Conservation (phyloP, 176 grass and related monocot genomes). For the Oryza nivara region DNA sequence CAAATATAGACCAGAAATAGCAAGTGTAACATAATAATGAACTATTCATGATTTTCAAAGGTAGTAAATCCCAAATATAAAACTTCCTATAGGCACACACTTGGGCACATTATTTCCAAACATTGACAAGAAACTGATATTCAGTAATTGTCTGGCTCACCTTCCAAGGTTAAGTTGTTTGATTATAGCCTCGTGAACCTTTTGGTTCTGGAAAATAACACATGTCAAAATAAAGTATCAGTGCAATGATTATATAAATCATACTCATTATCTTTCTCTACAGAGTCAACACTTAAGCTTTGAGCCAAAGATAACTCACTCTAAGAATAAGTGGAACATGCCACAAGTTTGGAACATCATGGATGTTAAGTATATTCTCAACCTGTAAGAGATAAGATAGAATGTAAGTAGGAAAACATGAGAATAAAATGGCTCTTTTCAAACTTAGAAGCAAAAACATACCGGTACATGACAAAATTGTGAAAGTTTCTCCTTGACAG, state of each 20-base stretch:
- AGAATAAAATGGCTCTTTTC: slow-evolving; percentile 1
- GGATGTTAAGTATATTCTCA: slow-evolving; percentile 91
- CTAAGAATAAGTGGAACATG: slow-evolving; percentile 93
- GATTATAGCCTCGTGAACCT: slow-evolving; percentile 88
- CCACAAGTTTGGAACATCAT: slow-evolving; percentile 99
- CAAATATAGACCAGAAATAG: background rate
- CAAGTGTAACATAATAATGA: background rate
- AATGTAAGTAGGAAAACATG: slow-evolving; percentile 39
- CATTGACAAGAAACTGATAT: slow-evolving; percentile 15
- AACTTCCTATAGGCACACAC: background rate
- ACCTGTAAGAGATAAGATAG: slow-evolving; percentile 57
- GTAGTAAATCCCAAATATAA: slow-evolving; percentile 9
- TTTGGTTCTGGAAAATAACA: slow-evolving; percentile 83
- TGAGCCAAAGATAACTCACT: slow-evolving; percentile 58
- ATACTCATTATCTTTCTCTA: slow-evolving; percentile 8
- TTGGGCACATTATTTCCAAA: background rate
- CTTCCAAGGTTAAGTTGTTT: slow-evolving; percentile 82
- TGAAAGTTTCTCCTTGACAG: slow-evolving; percentile 89
- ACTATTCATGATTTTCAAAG: slow-evolving; percentile 11
- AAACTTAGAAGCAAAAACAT: slow-evolving; percentile 36
- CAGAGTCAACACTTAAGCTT: slow-evolving; percentile 19
- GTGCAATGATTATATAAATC: background rate
- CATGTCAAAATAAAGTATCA: background rate
- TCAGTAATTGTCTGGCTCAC: slow-evolving; percentile 51
- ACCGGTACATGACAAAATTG: slow-evolving; percentile 99